Base-by-base conservation (phyloP, 2,329 filamentous ascomycete species). In the Hymenoscyphus salicellus region DNA sequence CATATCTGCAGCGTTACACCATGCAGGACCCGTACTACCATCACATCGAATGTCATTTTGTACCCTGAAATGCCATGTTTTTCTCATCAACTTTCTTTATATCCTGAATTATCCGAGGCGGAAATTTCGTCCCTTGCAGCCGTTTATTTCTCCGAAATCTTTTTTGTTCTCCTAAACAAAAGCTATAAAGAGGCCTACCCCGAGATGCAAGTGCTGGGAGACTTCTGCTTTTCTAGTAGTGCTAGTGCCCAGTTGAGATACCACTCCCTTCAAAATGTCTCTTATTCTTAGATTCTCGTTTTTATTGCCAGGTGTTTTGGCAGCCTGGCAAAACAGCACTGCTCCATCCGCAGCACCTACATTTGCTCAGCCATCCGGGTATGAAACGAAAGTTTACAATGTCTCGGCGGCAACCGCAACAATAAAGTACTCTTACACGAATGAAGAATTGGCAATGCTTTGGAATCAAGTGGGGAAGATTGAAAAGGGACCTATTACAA, bases 401-500 rank as follows among this genome's bases (percentile, higher is more conserved):
- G 74, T 74, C 43, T 78, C 79, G 5, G 77, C 78, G 0, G 78
- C 79, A 28, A 78, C 77, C 23, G 79, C 80, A 16, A 75, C 79
- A 11, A 73, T 78, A 52, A 76, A 72, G 3, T 79, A 80, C 41
- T 77, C 80, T 63, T 83, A 81, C 71, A 80, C 79, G 0, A 77
- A 82, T 59, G 78, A 81, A 65, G 78, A 78, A 20, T 74, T 83
- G 23, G 78, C 76, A 3, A 78, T 79, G 46, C 73, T 81, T 10
- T 81, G 79, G 79, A 76, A 80, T 62, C 76, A 79, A 60, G 76
- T 81, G 28, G 79, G 79, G 0, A 77, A 78, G 14, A 73, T 81
- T 28, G 73, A 75, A 30, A 75, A 76, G 6, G 79, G 79, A 1
- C 76, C 78, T 0, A 74, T 81, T 28, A 80, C 78, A 20, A 77